Evolutionary conservation across 2,329 filamentous ascomycete species (phyloP).

Genomic region (Cadophora sp.): DNA sequence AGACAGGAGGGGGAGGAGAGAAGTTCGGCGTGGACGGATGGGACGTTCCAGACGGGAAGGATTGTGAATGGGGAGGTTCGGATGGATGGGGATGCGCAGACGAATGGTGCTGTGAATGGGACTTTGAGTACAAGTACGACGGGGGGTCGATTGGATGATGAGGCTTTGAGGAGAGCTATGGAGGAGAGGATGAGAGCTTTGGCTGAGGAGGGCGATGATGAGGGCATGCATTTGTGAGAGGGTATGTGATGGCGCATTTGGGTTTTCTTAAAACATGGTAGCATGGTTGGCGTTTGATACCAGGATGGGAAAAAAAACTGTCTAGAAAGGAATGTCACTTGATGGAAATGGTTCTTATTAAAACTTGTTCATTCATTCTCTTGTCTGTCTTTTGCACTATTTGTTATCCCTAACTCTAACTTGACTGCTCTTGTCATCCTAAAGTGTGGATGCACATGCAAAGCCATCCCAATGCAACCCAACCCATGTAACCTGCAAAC

Average conservation of each 20-base stretch:
- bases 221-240: conserved; percentile 67
- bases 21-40: conserved; percentile 62
- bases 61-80: conserved; percentile 58
- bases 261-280: background rate
- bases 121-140: conserved; percentile 30
- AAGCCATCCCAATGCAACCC: conserved; percentile 22
- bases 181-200: conserved; percentile 60
- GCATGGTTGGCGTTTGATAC: conserved; percentile 38
- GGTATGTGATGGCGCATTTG: background rate
- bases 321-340: background rate
- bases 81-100: conserved; percentile 47
- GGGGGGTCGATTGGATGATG: conserved; percentile 61
- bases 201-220: conserved; percentile 53
- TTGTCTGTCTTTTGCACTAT: background rate
- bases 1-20: conserved; percentile 26
- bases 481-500: conserved; percentile 20
- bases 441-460: conserved; percentile 9
- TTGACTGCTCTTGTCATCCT: conserved; percentile 2
- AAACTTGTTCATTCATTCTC: conserved; percentile 5
- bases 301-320: conserved; percentile 18
- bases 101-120: conserved; percentile 42
- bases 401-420: background rate
- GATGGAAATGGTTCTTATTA: background rate
- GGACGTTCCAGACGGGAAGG: conserved; percentile 67
- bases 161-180: conserved; percentile 62